Evolutionary conservation across 345 rosid species (phyloP), one percentile per base, ranked within the genome.

Genomic region (Euphorbia tirucalli): DNA sequence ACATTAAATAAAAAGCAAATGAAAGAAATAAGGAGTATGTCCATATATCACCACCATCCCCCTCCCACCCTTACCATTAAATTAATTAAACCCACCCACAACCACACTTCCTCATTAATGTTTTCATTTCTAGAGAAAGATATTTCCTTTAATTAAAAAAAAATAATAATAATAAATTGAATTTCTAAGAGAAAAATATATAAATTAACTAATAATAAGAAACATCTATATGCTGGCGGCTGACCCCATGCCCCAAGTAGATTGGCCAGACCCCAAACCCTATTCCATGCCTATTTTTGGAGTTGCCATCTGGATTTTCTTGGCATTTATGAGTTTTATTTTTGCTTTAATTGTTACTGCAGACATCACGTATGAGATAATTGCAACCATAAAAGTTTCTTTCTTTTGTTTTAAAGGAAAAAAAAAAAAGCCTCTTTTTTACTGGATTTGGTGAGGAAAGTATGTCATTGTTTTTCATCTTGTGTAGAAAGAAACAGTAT

Each of bases 1-100:
- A 44, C 85, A 77, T 78, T 84, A 66, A 80, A 75, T 80, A 78
- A 35, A 75, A 81, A 73, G 74, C 64, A 65, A 76, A 25, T 21
- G 48, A 71, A 52, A 73, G 66, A 68, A 31, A 46, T 69, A 54
- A 70, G 61, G 69, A 24, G 54, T 70, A 67, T 70, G 64, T 16
- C 62, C 44, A 66, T 61, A 25, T 61, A 75, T 75, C 79, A 78
- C 68, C 79, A 77, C 68, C 50, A 70, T 70, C 43, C 19, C 60
- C 81, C 71, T 67, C 83, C 74, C n/a, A n/a, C n/a, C n/a, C n/a
- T n/a, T 74, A 59, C 72, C 80, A 68, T 68, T 83, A 3, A 31
- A 61, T 61, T 28, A 31, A 61, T 15, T 31, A 65, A 71, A 62
- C 69, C 75, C 35, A 69, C 72, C 71, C 69, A 11, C 24, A 70